Conservation (phyloP, 1,284 basidiomycete genomes). For the Malassezia sp. region DNA sequence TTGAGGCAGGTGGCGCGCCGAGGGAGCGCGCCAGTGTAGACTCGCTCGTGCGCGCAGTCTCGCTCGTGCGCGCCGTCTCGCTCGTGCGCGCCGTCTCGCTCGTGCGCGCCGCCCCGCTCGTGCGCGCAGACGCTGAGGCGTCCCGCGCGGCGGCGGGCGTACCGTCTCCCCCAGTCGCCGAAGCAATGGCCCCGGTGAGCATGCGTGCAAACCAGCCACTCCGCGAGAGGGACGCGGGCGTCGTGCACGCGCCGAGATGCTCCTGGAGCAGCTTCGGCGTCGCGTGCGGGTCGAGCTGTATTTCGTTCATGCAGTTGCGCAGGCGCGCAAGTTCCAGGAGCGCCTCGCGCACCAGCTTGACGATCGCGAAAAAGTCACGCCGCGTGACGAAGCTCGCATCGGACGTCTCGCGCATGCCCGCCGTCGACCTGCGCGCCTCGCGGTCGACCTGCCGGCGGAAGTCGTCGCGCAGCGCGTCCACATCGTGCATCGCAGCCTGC, state of each 20-base stretch:
- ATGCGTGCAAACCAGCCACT: slow-evolving; percentile 16
- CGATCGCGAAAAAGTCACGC: slow-evolving; percentile 68
- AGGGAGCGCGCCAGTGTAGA: slow-evolving; percentile 2
- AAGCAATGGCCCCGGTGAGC: slow-evolving; percentile 1
- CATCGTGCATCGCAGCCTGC: slow-evolving; percentile 62
- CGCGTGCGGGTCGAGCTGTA: slow-evolving; percentile 72
- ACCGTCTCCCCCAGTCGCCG: no score
- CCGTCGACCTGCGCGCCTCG: slow-evolving; percentile 45
- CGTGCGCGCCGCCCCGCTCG: background rate
- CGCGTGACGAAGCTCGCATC: slow-evolving; percentile 55
- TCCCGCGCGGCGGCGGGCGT: no score
- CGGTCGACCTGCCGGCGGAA: slow-evolving; percentile 57
- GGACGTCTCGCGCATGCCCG: background rate
- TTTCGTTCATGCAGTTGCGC: slow-evolving; percentile 71
- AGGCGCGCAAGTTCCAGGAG: slow-evolving; percentile 73
- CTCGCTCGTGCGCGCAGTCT: no score
- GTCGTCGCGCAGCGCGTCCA: slow-evolving; percentile 59
- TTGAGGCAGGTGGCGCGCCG: background rate
- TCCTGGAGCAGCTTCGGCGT: slow-evolving; percentile 48
- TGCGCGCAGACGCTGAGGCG: background rate
- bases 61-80: background rate
- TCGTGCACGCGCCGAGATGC: slow-evolving; percentile 24
- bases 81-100: background rate
- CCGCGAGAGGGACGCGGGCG: slow-evolving; percentile 13
- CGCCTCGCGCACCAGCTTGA: slow-evolving; percentile 74